Base-by-base conservation (phyloP, 768 basidiomycete genomes). In the Fistulinella prunicolor region DNA sequence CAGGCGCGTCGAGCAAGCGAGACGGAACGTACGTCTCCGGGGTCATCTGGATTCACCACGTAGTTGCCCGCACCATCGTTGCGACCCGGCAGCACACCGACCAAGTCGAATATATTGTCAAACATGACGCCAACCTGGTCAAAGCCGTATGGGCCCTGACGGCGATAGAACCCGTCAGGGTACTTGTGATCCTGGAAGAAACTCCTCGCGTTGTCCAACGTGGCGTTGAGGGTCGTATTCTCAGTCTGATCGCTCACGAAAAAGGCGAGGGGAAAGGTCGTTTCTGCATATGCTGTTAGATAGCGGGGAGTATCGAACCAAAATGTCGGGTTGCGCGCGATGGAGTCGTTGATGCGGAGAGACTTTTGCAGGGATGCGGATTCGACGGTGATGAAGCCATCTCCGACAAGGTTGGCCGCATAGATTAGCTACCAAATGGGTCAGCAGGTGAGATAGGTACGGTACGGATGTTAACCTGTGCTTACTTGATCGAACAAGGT, bases 331-430 rank as follows among this genome's bases (percentile, higher is more conserved):
- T 62, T 62, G 32, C 41, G 44, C 10, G 60, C 61, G 20, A 62
- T 63, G 21, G 60, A 62, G 41, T 63, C 52, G 24, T 58, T 63
- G 36, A 62, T 62, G n/a, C 61, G 58, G 5, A 43, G 42, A 1
- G 29, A 24, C 22, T 63, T 62, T 34, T 62, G 50, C 23, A 63
- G 17, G 10, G 58, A 26, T 21, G 58, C 48, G 2, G 61, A 60
- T 39, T 63, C 53, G 20, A 63, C 4, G 2, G 60, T 62, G 36
- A 63, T 44, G 29, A 40, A 19, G 0, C 60, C 58, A 35, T 32
- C n/a, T 14, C 60, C 60, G 12, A 57, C 50, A 6, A 54, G 47
- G 5, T 63, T 42, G 36, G 60, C 61, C 1, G 61, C 46, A 14
- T 41, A 20, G 7, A 39, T 42, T 16, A 60, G 50, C 61, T 63